phyloP scores from a whole-genome alignment of 1,284 basidiomycete species.

The Cryptococcus hybrid region DNA sequence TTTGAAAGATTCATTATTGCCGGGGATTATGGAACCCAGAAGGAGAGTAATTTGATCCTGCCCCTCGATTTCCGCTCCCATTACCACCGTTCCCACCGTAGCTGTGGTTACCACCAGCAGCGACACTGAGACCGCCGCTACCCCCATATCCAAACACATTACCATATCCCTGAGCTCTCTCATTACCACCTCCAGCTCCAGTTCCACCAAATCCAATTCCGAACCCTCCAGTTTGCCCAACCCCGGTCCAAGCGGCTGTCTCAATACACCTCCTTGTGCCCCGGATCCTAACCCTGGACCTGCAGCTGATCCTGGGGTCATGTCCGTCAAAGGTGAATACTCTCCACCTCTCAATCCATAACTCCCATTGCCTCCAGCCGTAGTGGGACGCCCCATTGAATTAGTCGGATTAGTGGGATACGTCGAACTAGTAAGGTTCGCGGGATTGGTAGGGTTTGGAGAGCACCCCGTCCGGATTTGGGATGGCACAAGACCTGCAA shows the following conservation, averaged over 20 bases:
- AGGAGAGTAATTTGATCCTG: not conserved
- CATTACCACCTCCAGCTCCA: not conserved
- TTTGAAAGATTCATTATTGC: too few relatives aligned
- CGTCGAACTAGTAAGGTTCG: too few relatives aligned
- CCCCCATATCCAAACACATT: too few relatives aligned
- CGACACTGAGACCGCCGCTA: too few relatives aligned
- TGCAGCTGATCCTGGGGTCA: not conserved
- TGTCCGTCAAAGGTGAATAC: not conserved
- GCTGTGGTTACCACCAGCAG: too few relatives aligned
- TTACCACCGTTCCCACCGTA: too few relatives aligned
- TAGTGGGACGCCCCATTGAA: not conserved
- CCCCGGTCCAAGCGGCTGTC: constrained; percentile 19
- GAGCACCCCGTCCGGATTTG: not conserved
- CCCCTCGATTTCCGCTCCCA: not conserved
- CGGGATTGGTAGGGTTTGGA: not conserved
- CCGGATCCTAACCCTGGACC: not conserved
- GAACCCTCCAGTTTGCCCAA: not conserved
- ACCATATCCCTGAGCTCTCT: not conserved
- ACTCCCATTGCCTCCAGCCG: not conserved
- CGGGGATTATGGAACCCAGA: not conserved
- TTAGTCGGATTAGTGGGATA: not conserved
- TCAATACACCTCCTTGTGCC: constrained; percentile 6
- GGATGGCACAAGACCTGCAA: constrained; percentile 9
- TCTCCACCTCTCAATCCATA: not conserved
- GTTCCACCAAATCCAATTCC: constrained; percentile 12